Evolutionary conservation across 1,139 yeast genomes (phyloP), one percentile per base, ranked within the genome.

Genomic region (Saccharomyces hybrid): DNA sequence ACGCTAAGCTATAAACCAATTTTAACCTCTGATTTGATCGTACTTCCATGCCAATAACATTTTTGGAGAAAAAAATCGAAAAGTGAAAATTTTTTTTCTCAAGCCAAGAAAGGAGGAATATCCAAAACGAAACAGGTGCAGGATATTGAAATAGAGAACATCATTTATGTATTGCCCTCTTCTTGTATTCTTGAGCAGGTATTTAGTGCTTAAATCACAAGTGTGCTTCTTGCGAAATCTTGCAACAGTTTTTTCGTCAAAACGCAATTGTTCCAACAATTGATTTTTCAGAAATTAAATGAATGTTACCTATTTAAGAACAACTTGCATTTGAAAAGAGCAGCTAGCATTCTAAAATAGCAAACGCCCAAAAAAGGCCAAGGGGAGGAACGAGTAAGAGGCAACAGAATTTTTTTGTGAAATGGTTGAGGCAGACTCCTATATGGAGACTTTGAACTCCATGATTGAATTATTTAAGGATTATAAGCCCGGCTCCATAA

Each of bases 401-500:
- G 3, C 25, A 38, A 38, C 25, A 16, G 25, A 5, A 5, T 6
- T 16, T 13, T 38, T 38, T 38, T 16, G 4, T 20, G 11, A 16
- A 11, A 38, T 38, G 44, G 44, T 38, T 1, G 44, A 38, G 3
- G 44, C n/a, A 25, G 64, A 64, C 53, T 50, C 60, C 7, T 67
- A 62, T 52, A 61, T 59, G 14, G 67, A 64, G 16, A 56, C 61
- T 6, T 55, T 68, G 42, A 60, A 58, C 51, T 63, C 63, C 41
- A 66, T 68, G 63, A 65, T 68, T 14, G 58, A 59, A 28, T 54
- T 64, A 26, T 59, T 69, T 28, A 67, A 65, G 52, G 65, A 63
- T 23, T 69, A 69, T 54, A 68, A 67, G 49, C 71, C 73, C 1
- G 73, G 72, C 4, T 53, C 62, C 23, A 62, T 69, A 3, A 66